phyloP scores from a whole-genome alignment of 129 eudicot species.

The Pittosporum tobira region DNA sequence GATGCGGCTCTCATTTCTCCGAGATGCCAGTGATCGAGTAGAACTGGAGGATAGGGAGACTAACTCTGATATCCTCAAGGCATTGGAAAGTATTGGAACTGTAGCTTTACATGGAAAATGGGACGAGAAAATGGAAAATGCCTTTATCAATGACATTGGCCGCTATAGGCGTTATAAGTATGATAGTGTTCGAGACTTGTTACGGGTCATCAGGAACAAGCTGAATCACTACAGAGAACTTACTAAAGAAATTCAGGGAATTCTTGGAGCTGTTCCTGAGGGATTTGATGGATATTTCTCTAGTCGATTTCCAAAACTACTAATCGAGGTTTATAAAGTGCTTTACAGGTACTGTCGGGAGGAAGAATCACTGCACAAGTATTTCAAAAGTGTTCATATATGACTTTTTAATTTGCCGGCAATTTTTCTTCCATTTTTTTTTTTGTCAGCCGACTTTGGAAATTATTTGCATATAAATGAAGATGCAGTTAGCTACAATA shows the following conservation, averaged over 20 bases:
- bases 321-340: conserved; percentile 68
- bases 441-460: neutral
- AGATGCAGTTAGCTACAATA: neutral
- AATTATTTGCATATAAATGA: neutral
- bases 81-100: conserved; percentile 47
- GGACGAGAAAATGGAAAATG: conserved; percentile 62
- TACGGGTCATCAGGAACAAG: conserved; percentile 82
- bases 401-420: conserved; percentile 7
- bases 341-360: conserved; percentile 38
- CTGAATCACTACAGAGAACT: conserved; percentile 78
- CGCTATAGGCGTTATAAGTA: conserved; percentile 61
- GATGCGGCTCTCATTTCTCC: conserved; percentile 71
- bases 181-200: conserved; percentile 71
- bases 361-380: conserved; percentile 52
- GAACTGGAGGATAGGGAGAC: conserved; percentile 68
- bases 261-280: conserved; percentile 61
- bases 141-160: conserved; percentile 50
- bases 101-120: conserved; percentile 66
- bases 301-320: conserved; percentile 62
- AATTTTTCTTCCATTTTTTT: no score
- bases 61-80: conserved; percentile 39
- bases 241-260: conserved; percentile 42
- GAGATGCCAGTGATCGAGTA: conserved; percentile 75
- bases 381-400: conserved; percentile 29
- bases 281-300: conserved; percentile 71